Base-by-base conservation (phyloP, 2,329 filamentous ascomycete species). In the Fusarium lateritium region DNA sequence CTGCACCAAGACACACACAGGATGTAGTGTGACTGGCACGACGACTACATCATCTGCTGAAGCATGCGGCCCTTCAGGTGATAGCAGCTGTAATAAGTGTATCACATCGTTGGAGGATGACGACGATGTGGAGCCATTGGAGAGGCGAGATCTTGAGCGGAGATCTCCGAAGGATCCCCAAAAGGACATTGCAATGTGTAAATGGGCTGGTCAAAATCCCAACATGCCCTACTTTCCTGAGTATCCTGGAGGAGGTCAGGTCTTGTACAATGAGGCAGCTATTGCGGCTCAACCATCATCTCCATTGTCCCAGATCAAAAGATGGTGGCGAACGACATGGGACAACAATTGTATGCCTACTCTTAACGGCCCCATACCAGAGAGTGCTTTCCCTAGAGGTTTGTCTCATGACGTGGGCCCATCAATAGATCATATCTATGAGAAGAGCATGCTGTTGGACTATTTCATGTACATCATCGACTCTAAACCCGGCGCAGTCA, bases 371-470 rank as follows among this genome's bases (percentile, higher is more conserved):
- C 22, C 33, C 11, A 1, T 54, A 2, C 4, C 22, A 7, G 51
- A 19, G 19, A 19, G 19, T 19, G 19, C 19, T 19, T 19, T 19
- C 19, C 19, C 19, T 19, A 19, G 3, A 19, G 3, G 3, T 3
- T 19, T 19, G 19, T 3, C 19, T 19, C n/a, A n/a, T n/a, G n/a
- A n/a, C n/a, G n/a, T n/a, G 19, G 19, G 19, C 19, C 44, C 40
- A 1, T 56, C 57, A 1, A 65, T 52, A 1, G 67, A 70, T 21
- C 67, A 68, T 13, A 40, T 65, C 2, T 70, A 56, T 4, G 67
- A 68, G 26, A 70, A 70, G 61, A 66, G 53, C 6, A 62, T 56
- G 50, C 47, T 70, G 0, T 22, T 43, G 22, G 54, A 70, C 7
- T 70, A 52, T 13, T 65, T 59, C n/a, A 17, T 0, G 0, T 13